A percentile compares a stretch with the other conserved stretches of the same genome.
Evolutionary conservation across 495 filamentous ascomycete genomes (phyloP).

Genomic region (Aspergillus steynii): DNA sequence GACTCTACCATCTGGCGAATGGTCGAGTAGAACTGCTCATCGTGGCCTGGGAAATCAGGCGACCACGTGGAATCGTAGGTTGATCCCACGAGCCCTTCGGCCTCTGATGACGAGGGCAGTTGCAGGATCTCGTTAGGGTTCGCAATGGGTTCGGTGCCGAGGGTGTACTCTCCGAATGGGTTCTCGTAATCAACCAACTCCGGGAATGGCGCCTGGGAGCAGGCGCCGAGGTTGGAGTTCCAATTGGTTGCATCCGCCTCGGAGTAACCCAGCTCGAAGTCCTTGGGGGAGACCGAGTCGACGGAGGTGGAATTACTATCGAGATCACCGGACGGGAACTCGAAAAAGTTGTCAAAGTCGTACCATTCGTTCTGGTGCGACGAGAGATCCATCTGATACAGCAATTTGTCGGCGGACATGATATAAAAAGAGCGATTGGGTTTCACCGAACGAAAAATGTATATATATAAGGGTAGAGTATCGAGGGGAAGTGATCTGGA

Average conservation of each 20-base stretch:
- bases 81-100: conserved; percentile 11
- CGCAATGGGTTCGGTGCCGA: conserved; percentile 23
- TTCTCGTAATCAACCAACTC: conserved; percentile 31
- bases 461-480: background rate
- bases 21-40: conserved; percentile 26
- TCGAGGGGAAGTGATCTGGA: background rate
- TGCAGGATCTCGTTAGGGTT: conserved; percentile 28
- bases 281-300: conserved; percentile 36
- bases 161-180: conserved; percentile 23
- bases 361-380: conserved; percentile 34
- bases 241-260: conserved; percentile 25
- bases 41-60: conserved; percentile 15
- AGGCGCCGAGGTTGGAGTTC: conserved; percentile 23
- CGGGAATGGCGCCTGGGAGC: conserved; percentile 27
- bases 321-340: conserved; percentile 33
- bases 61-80: conserved; percentile 15
- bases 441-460: background rate
- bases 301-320: conserved; percentile 35
- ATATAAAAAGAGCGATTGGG: conserved; percentile 3
- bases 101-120: conserved; percentile 6
- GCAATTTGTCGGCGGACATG: conserved; percentile 26
- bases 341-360: conserved; percentile 42
- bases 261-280: conserved; percentile 30
- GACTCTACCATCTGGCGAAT: conserved; percentile 43
- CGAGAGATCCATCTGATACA: conserved; percentile 25